phyloP scores from a whole-genome alignment of 192 early-diverging fungal species.

The Entomortierella parvispora region DNA sequence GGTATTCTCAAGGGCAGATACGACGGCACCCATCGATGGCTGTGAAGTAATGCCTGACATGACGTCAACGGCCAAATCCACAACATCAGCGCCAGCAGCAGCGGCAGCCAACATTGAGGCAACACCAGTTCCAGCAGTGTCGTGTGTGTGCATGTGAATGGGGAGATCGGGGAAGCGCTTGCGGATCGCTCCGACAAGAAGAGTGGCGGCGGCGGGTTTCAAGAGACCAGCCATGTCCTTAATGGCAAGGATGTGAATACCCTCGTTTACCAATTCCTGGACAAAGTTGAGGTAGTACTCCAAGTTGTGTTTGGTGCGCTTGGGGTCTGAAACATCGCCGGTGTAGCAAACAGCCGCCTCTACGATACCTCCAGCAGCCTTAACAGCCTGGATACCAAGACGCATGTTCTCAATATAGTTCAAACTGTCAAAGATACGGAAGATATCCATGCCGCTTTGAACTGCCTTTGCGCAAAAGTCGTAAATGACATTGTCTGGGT shows the following conservation, averaged over 20 bases:
- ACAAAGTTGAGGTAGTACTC: slow-evolving; percentile 94
- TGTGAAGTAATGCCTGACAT: slow-evolving; percentile 98
- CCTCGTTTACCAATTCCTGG: slow-evolving; percentile 86
- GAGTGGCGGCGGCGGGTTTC: slow-evolving; percentile 88
- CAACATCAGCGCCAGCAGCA: slow-evolving; percentile 92
- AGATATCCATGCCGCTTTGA: slow-evolving; percentile 92
- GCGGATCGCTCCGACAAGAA: slow-evolving; percentile 90
- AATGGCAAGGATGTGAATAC: slow-evolving; percentile 92
- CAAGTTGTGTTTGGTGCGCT: slow-evolving; percentile 85
- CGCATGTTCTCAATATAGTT: slow-evolving; percentile 98
- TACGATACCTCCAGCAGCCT: slow-evolving; percentile 92
- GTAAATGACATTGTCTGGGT: slow-evolving; percentile 97
- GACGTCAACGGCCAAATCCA: slow-evolving; percentile 91
- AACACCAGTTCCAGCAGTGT: slow-evolving; percentile 97
- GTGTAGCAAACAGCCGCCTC: slow-evolving; percentile 95
- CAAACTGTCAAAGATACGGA: slow-evolving; percentile 98
- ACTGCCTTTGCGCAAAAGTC: slow-evolving; percentile 95
- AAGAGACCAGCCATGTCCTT: slow-evolving; percentile 98
- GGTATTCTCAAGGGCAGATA: slow-evolving; percentile 83
- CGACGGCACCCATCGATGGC: slow-evolving; percentile 96
- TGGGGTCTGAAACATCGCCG: slow-evolving; percentile 91
- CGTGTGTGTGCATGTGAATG: slow-evolving; percentile 97
- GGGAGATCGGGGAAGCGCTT: slow-evolving; percentile 87
- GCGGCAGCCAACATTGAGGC: slow-evolving; percentile 94
- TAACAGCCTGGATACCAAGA: slow-evolving; percentile 93